Evolutionary conservation across 1,284 basidiomycete species (phyloP).

Genomic region (Cryptococcus jaspeensis): DNA sequence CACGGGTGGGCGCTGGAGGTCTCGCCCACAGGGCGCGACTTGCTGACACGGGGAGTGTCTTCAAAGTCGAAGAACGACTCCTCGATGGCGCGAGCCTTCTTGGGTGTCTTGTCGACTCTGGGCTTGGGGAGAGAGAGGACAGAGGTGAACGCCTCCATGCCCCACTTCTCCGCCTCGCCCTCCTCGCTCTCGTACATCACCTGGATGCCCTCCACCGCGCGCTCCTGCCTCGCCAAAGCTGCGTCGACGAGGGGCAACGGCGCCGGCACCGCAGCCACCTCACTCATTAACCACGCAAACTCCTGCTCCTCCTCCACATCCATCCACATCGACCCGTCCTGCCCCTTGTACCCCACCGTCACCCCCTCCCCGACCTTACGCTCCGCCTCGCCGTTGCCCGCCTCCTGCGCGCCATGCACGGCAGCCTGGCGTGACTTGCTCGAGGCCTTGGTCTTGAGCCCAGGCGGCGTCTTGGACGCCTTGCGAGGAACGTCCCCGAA

Average conservation of each 20-base stretch:
- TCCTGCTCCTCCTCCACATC: conserved; percentile 45
- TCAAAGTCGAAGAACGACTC: conserved; percentile 13
- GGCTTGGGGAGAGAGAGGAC: conserved; percentile 21
- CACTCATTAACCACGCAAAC: conserved; percentile 40
- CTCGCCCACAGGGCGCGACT: not conserved
- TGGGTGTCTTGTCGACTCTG: not conserved
- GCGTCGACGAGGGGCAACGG: conserved; percentile 1
- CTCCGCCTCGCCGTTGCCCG: not conserved
- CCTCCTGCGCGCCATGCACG: not conserved
- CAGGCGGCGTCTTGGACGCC: not conserved
- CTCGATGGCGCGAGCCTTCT: not conserved
- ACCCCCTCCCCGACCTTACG: conserved; percentile 23
- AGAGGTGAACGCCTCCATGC: conserved; percentile 30
- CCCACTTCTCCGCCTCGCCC: conserved; percentile 20
- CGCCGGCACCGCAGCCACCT: conserved; percentile 11
- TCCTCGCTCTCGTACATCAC: conserved; percentile 2
- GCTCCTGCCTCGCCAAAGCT: not conserved
- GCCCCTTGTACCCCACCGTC: conserved; percentile 20
- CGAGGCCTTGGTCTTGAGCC: not conserved
- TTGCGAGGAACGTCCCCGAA: conserved; percentile 34
- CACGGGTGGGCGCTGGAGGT: too few relatives aligned
- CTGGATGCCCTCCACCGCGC: not conserved
- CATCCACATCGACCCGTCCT: conserved; percentile 38
- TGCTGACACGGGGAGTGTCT: not conserved
- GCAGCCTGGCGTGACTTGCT: not conserved